A percentile compares a stretch with the other conserved stretches of the same genome.
These are phyloP conservation scores for Xylaria sp. DNA, from an alignment of 2,329 filamentous ascomycete species.

Conservation along the genomic window DNA sequence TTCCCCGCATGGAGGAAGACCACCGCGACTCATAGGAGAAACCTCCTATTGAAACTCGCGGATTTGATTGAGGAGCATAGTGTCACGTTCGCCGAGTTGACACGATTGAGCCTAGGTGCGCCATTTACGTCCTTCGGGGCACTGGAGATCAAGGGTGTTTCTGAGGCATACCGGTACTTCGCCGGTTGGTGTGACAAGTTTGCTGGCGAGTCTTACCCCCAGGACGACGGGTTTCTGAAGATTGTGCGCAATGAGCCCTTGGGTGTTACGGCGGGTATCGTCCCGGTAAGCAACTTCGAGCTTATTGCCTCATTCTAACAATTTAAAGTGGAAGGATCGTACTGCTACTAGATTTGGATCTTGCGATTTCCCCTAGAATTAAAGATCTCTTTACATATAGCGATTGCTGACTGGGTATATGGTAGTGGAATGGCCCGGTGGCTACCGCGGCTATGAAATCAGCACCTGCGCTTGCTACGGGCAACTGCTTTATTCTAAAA, in stretches of 20 bases:
- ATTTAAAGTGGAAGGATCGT: background rate
- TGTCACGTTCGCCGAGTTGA: constrained; percentile 28
- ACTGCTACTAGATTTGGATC: too few species aligned
- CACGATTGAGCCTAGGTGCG: constrained; percentile 34
- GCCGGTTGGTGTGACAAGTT: constrained; percentile 40
- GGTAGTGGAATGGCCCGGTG: constrained; percentile 52
- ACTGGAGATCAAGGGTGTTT: constrained; percentile 9
- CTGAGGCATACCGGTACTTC: constrained; percentile 33
- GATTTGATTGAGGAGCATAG: constrained; percentile 32
- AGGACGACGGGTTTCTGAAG: constrained; percentile 39
- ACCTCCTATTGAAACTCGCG: constrained; percentile 55
- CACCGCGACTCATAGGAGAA: constrained; percentile 58
- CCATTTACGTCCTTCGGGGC: constrained; percentile 27
- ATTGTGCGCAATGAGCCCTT: constrained; percentile 38
- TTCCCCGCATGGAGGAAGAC: constrained; percentile 52
- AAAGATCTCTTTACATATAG: too few species aligned
- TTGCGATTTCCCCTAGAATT: too few species aligned
- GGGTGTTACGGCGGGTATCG: constrained; percentile 36
- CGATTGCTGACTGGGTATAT: background rate
- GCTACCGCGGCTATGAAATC: constrained; percentile 54
- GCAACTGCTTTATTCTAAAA: constrained; percentile 55
- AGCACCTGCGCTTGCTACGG: constrained; percentile 52
- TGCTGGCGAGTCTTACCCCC: constrained; percentile 34
- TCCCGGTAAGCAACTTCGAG: constrained; percentile 22
- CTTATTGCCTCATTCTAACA: background rate